These are phyloP conservation scores for Claviceps citrina DNA, from an alignment of 2,329 filamentous ascomycete species.

Conservation along the genomic window DNA sequence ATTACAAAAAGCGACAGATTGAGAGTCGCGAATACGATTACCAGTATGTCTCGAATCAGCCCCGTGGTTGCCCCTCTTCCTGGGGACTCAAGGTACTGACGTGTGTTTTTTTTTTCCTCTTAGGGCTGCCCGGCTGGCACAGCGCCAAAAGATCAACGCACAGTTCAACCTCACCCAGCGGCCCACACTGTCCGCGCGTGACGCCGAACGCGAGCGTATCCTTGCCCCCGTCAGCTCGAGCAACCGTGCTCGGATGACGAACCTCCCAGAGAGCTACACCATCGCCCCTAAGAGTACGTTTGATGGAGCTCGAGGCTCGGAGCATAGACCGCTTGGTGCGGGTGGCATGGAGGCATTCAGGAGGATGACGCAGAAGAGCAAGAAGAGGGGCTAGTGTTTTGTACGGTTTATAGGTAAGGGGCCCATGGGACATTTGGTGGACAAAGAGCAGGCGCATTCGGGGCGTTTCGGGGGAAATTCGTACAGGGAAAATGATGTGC, in stretches of 20 bases:
- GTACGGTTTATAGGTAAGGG: no score
- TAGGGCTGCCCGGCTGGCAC: constrained; percentile 38
- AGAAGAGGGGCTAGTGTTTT: constrained; percentile 27
- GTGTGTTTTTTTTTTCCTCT: background rate
- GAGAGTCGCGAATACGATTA: constrained; percentile 50
- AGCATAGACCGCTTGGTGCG: constrained; percentile 47
- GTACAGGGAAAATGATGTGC: no score
- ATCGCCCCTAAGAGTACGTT: constrained; percentile 48
- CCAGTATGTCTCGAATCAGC: constrained; percentile 25
- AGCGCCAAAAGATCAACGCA: constrained; percentile 31
- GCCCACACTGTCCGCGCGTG: constrained; percentile 27
- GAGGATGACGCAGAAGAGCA: constrained; percentile 49
- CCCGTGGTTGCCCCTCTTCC: background rate
- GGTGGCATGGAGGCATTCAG: constrained; percentile 49
- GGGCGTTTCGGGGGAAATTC: no score
- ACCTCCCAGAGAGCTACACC: constrained; percentile 41
- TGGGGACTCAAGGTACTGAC: background rate
- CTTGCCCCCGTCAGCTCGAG: constrained; percentile 38
- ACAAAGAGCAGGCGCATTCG: no score
- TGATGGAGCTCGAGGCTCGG: constrained; percentile 33
- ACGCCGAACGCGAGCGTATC: constrained; percentile 41
- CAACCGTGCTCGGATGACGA: constrained; percentile 42
- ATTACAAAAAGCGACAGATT: constrained; percentile 73
- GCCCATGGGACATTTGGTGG: no score
- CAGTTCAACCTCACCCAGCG: constrained; percentile 37